These are phyloP conservation scores for Neonectria punicea DNA, from an alignment of 2,329 filamentous ascomycete species.

Conservation along the genomic window DNA sequence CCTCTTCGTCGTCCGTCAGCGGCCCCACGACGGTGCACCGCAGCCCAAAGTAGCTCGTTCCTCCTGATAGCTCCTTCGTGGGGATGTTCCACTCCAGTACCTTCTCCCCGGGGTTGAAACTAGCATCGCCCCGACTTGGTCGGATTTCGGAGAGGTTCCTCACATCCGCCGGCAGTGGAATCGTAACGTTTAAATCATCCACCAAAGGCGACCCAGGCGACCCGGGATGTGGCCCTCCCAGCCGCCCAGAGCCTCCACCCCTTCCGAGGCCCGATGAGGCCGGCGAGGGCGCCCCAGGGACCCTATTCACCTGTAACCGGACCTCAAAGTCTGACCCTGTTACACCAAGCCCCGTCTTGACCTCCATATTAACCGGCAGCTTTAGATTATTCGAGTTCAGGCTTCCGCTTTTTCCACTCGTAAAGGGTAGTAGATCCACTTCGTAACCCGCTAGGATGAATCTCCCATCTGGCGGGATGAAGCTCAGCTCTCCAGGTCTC, in stretches of 20 bases:
- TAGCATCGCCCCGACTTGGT: conserved; percentile 83
- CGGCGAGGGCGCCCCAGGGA: conserved; percentile 60
- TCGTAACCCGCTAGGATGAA: conserved; percentile 96
- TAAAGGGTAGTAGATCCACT: conserved; percentile 84
- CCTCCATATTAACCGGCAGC: conserved; percentile 82
- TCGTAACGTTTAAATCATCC: conserved; percentile 80
- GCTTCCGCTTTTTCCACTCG: conserved; percentile 65
- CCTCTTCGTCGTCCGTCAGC: conserved; percentile 60
- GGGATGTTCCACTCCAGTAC: conserved; percentile 85
- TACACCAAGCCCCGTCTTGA: conserved; percentile 81
- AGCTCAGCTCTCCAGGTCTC: conserved; percentile 89
- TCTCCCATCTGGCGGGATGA: conserved; percentile 92
- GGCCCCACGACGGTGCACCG: conserved; percentile 82
- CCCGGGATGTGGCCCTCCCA: conserved; percentile 59
- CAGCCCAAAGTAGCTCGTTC: conserved; percentile 76
- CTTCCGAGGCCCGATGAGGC: conserved; percentile 52
- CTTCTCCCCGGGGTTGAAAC: conserved; percentile 78
- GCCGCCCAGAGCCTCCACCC: conserved; percentile 54
- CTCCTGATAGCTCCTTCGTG: conserved; percentile 76
- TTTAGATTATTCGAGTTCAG: conserved; percentile 74
- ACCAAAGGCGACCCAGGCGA: conserved; percentile 70
- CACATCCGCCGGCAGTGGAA: conserved; percentile 82
- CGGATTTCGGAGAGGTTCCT: conserved; percentile 86
- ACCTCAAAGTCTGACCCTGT: conserved; percentile 90
- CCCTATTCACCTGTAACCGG: conserved; percentile 75